Conservation (phyloP, 2,329 filamentous ascomycete species). For the Aspergillus aculeatinus region DNA sequence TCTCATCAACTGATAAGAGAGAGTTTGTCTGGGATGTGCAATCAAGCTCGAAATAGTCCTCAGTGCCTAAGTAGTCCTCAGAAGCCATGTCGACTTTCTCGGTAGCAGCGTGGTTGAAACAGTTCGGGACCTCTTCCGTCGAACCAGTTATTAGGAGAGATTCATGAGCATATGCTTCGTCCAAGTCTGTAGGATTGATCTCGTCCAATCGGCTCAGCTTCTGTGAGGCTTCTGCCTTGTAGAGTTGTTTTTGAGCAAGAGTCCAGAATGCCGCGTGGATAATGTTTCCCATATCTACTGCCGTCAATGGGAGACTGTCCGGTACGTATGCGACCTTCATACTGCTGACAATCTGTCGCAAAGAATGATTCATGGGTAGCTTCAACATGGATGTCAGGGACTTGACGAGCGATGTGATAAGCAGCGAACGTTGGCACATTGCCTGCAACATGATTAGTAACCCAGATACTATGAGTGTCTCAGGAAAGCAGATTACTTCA, state of each 20-base stretch:
- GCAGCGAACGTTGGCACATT: conserved; percentile 35
- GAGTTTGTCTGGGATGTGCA: background rate
- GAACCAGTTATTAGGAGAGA: conserved; percentile 4
- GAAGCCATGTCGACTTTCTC: background rate
- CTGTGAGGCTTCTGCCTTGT: conserved; percentile 16
- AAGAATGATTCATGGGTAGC: conserved; percentile 14
- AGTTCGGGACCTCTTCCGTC: background rate
- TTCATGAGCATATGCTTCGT: background rate
- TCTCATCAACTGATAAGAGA: conserved; percentile 8
- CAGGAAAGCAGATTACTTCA: conserved; percentile 21
- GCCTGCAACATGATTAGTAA: conserved; percentile 23
- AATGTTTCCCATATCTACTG: conserved; percentile 15
- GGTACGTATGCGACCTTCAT: conserved; percentile 7
- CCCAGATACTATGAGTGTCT: background rate
- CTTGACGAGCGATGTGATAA: conserved; percentile 37
- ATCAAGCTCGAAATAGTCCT: background rate
- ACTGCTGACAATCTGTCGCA: conserved; percentile 16
- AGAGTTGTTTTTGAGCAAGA: conserved; percentile 30
- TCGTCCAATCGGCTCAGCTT: conserved; percentile 4
- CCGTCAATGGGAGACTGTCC: background rate
- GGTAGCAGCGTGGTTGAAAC: background rate
- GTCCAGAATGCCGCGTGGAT: conserved; percentile 35
- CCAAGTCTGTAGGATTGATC: background rate
- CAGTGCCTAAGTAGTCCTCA: conserved; percentile 9
- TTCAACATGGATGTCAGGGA: conserved; percentile 34